phyloP scores from a whole-genome alignment of 371 early-diverging fungal species.

The Scutellospora calospora region DNA sequence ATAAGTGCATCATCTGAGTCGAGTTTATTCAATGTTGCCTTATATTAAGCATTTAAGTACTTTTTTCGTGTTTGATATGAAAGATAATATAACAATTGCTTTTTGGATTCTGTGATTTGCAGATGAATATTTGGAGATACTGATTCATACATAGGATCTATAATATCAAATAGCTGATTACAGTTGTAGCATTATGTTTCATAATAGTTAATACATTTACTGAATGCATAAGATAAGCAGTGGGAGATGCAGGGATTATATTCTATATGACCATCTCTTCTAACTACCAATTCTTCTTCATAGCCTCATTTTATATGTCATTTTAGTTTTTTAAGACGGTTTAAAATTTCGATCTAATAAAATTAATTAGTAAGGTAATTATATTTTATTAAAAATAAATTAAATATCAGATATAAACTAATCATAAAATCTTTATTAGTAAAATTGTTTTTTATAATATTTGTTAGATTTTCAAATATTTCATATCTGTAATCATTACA shows the following conservation, averaged over 20 bases:
- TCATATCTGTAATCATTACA: background rate
- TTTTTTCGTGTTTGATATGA: background rate
- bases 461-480: background rate
- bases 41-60: background rate
- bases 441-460: background rate
- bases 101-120: background rate
- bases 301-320: background rate
- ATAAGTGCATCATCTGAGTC: background rate
- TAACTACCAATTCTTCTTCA: slow-evolving; percentile 1
- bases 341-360: background rate
- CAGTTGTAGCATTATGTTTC: background rate
- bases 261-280: background rate
- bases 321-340: background rate
- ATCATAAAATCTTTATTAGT: background rate
- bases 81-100: background rate
- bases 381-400: background rate
- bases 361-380: background rate
- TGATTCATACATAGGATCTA: background rate
- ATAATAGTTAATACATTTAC: background rate
- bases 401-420: background rate
- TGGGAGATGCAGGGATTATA: background rate
- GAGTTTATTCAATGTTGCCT: background rate
- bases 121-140: background rate
- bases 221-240: background rate
- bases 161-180: background rate